A percentile compares a stretch with the other conserved stretches of the same genome.
Evolutionary conservation across 2,329 filamentous ascomycete species (phyloP).

Genomic region (Diaporthe nobilis): DNA sequence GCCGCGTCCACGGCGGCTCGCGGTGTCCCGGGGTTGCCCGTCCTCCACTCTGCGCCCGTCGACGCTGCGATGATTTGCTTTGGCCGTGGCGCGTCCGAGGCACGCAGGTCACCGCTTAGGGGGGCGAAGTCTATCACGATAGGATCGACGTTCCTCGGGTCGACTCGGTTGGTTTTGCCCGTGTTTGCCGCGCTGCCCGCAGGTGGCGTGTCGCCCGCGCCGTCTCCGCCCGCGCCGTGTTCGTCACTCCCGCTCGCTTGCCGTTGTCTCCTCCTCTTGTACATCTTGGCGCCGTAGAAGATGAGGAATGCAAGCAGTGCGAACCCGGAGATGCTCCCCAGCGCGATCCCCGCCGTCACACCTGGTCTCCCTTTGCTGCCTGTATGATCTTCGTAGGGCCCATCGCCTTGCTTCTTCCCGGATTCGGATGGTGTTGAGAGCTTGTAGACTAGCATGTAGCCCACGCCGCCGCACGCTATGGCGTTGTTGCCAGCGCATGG

Average conservation of each 20-base stretch:
- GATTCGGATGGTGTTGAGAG: neutral
- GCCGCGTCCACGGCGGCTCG: slow-evolving; percentile 76
- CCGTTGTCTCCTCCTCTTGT: slow-evolving; percentile 1
- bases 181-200: slow-evolving; percentile 8
- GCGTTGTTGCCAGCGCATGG: slow-evolving; percentile 23
- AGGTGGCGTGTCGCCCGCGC: neutral
- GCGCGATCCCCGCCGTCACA: slow-evolving; percentile 21
- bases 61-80: slow-evolving; percentile 13
- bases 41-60: slow-evolving; percentile 36
- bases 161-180: neutral
- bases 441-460: slow-evolving; percentile 32
- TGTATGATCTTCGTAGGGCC: neutral
- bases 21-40: slow-evolving; percentile 65
- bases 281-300: slow-evolving; percentile 5
- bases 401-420: neutral
- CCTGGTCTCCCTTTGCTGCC: neutral
- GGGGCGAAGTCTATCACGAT: slow-evolving; percentile 31
- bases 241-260: neutral
- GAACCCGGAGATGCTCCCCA: slow-evolving; percentile 33
- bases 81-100: neutral
- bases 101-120: neutral
- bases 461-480: slow-evolving; percentile 29
- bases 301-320: slow-evolving; percentile 9
- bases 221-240: neutral
- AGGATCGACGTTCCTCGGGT: slow-evolving; percentile 5